Evolutionary conservation across 2,329 filamentous ascomycete species (phyloP), one percentile per base, ranked within the genome.

Genomic region (Arthrobotrys conoides): DNA sequence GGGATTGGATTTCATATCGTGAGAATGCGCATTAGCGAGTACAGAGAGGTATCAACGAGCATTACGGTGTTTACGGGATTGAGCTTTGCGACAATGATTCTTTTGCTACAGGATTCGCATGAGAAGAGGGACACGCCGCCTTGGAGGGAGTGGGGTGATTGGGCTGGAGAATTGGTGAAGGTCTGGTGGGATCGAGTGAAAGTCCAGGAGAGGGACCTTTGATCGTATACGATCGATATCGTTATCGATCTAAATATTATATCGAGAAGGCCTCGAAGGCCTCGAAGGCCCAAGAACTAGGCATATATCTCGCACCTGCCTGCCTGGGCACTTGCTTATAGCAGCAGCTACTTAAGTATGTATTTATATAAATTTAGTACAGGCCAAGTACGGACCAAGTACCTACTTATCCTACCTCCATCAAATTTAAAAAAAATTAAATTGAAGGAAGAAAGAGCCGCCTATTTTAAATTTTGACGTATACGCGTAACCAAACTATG

Each of bases 1-100:
- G 72, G 75, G 63, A 53, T 76, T 41, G 71, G 46, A 41, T 78
- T 80, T 76, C 80, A 78, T 46, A 51, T 81, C 63, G 78, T 81
- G 64, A 80, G 80, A 24, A 75, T 79, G 76, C 48, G 77, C 9
- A 79, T 79, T 41, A 79, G 68, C 75, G 75, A 79, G 48, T 79
- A 79, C 53, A 72, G 75, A 46, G 75, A 79, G 36, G 33, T 79
- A n/a, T 79, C 75, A n/a, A 79, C 68, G 14, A 79, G 69, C 41
- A 72, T 73, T n/a, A 79, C 68, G 41, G 75, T 73, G 6, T 79
- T 79, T 53, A 49, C 75, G n/a, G 75, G 33, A 10, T 51, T 79
- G 57, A 61, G 69, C 48, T 73, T 79, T 51, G 49, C 57, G 44
- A 79, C 68, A 5, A 79, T 79, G 75, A 18, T 79, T 36, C 22